Base-by-base conservation (phyloP, 495 filamentous ascomycete genomes). In the Xylaria acuta region DNA sequence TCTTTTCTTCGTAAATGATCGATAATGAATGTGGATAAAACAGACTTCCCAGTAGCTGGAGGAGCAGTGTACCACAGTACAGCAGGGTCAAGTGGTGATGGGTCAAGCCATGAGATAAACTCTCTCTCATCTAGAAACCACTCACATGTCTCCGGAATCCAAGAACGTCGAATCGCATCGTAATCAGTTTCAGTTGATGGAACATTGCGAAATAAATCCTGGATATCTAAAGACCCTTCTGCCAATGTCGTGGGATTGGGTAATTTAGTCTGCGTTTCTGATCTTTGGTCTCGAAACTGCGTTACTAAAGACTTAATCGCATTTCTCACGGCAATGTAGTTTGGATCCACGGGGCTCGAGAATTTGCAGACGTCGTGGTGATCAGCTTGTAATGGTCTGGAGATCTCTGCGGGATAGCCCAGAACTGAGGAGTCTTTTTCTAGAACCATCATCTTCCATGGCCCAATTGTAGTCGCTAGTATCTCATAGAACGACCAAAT, bases 401-500 rank as follows among this genome's bases (percentile, higher is more conserved):
- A 79, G 3, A 78, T 75, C 72, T 87, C 86, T 3, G 77, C 78
- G 5, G 77, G 76, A 70, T 85, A 86, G 20, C 84, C 85, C 18
- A 87, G 75, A 5, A 81, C 73, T 1, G 86, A 82, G 0, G 85
- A 86, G 6, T 86, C 81, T 47, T 78, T 82, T 3, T 84, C 82
- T 18, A 87, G 73, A 30, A 87, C 77, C 66, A 86, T 75, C 0
- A 66, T 54, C 11, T 79, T 76, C 56, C 51, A 75, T 34, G 75
- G 71, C 5, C 79, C 77, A 62, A 85, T 64, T 1, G 73, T 27
- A 1, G 85, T 86, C 34, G 71, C 73, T 8, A 64, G 71, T 6
- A 81, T 86, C 67, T 88, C 86, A 58, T 86, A 88, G 71, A 88
- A 88, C 18, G 86, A 87, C 49, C 79, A 75, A 3, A 88, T 78